phyloP scores from a whole-genome alignment of 2,329 filamentous ascomycete genomes.

The Lecanoromycetidae sp. region DNA sequence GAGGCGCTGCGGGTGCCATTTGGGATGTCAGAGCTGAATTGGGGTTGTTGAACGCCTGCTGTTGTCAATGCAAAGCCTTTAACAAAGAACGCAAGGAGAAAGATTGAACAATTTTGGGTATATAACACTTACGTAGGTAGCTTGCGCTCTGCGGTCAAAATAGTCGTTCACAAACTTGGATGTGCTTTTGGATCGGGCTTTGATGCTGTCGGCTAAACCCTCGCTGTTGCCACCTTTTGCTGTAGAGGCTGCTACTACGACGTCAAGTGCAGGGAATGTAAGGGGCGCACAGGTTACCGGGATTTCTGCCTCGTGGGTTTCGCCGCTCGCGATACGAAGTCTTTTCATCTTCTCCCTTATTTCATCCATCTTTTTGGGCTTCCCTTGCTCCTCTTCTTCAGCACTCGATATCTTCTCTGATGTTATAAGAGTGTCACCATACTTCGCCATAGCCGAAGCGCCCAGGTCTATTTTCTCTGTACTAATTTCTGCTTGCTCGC shows the following conservation, averaged over 20 bases:
- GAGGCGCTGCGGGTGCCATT: slow-evolving; percentile 15
- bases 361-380: not conserved
- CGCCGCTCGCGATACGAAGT: slow-evolving; percentile 29
- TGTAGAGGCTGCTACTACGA: not conserved
- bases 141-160: slow-evolving; percentile 3
- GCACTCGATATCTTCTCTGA: too few relatives aligned
- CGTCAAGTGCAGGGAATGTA: slow-evolving; percentile 36
- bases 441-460: not conserved
- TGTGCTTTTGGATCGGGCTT: not conserved
- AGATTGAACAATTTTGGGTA: too few relatives aligned
- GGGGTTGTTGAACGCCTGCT: not conserved
- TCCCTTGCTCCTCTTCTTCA: not conserved
- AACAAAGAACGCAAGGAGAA: too few relatives aligned
- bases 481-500: not conserved
- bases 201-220: slow-evolving; percentile 8
- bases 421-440: not conserved
- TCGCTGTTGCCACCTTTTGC: slow-evolving; percentile 24
- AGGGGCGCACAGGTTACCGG: slow-evolving; percentile 39
- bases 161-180: slow-evolving; percentile 2
- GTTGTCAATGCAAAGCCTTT: too few relatives aligned
- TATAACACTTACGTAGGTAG: slow-evolving; percentile 18
- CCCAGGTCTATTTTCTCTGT: not conserved
- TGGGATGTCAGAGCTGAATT: not conserved
- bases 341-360: slow-evolving; percentile 15
- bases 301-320: slow-evolving; percentile 28